Base-by-base conservation (phyloP, 768 basidiomycete species). In the Amanita jacksonii region DNA sequence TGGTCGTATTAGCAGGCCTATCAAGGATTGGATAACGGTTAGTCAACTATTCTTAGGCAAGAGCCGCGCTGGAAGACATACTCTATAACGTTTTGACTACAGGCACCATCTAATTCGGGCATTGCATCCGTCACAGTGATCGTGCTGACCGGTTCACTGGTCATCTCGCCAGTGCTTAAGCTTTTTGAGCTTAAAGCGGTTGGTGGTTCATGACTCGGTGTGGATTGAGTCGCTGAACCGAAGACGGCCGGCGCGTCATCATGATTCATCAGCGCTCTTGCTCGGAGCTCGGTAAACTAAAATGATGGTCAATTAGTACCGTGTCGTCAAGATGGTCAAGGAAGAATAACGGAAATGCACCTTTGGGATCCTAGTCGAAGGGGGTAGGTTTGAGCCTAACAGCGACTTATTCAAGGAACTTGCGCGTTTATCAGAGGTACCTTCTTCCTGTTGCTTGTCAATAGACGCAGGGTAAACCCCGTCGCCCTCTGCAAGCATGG, bases 101-200 rank as follows among this genome's bases (percentile, higher is more conserved):
- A 74, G 49, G 65, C 65, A 52, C 79, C 57, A 50, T 78, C 65
- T 52, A 68, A 63, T 49, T 62, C 66, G 44, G 74, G 60, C 43
- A 53, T 53, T 32, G 47, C 49, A 47, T 52, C 60, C 42, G 55
- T 53, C 51, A 62, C 66, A 33, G 51, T 50, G 56, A 58, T 50
- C 39, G 55, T 35, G 35, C 45, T 55, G 13, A 32, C 32, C 28
- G 45, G 41, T 33, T 57, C 51, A 25, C 46, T 44, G 8, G 8
- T 19, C 12, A 18, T 38, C 8, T 31, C 22, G 19, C 25, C 23
- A 36, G 36, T 36, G 35, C 35, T 35, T 18, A 27, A n/a, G 35
- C 25, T 27, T 36, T 16, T 3, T 19, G 43, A 45, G 13, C 25
- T 15, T 23, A 38, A 38, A 28, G 15, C 8, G 24, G n/a, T n/a